A percentile compares a stretch with the other conserved stretches of the same genome.
Conservation (phyloP, 352 stramenopile species). For the Thalassiosira hispida region DNA sequence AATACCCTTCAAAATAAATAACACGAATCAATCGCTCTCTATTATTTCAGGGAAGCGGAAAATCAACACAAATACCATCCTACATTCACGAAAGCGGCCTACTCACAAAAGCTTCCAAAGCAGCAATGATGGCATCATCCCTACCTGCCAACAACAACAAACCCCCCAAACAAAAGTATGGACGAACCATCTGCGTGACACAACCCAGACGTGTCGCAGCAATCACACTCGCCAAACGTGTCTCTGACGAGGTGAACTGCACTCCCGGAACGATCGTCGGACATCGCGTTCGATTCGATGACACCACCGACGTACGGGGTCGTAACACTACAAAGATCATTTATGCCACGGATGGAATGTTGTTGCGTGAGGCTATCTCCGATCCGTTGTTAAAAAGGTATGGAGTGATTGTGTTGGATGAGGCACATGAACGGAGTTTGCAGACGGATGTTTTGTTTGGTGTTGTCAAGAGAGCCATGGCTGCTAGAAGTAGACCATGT, state of each 20-base stretch:
- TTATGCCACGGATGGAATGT: constrained; percentile 84
- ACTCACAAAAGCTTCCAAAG: constrained; percentile 32
- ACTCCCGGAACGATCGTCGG: constrained; percentile 81
- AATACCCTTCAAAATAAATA: no score
- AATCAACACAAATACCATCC: constrained; percentile 75
- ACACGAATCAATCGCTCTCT: no score
- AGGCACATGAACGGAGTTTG: constrained; percentile 86
- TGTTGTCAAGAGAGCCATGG: constrained; percentile 89
- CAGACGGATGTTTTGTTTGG: constrained; percentile 88
- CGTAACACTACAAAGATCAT: constrained; percentile 81
- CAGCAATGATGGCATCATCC: not conserved
- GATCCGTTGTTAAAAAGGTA: constrained; percentile 83
- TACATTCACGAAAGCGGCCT: constrained; percentile 66
- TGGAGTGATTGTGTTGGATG: constrained; percentile 85
- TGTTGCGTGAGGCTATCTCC: constrained; percentile 74
- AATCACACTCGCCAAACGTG: constrained; percentile 96
- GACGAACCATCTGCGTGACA: constrained; percentile 95
- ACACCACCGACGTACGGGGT: constrained; percentile 77
- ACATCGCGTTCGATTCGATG: constrained; percentile 94
- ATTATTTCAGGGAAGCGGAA: constrained; percentile 34
- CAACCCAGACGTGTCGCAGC: constrained; percentile 98
- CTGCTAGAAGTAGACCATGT: constrained; percentile 64
- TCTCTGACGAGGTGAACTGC: constrained; percentile 94
- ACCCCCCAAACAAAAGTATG: constrained; percentile 30
- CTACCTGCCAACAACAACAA: constrained; percentile 22